Evolutionary conservation across 495 filamentous ascomycete species (phyloP).

Genomic region (Terfezia claveryi): DNA sequence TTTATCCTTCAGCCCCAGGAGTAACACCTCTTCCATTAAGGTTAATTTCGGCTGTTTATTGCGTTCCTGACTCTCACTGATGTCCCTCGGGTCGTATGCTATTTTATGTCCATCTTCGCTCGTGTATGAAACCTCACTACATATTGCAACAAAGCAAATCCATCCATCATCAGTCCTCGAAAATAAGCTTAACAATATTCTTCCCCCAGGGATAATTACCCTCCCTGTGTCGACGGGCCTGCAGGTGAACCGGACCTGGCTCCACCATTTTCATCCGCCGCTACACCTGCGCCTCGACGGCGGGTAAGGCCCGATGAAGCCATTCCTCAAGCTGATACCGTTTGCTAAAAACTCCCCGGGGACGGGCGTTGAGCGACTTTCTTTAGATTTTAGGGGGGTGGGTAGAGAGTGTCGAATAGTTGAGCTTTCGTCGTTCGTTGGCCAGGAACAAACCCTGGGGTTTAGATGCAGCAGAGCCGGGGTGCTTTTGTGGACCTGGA

Average conservation of each 20-base stretch:
- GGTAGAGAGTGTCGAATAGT: no score
- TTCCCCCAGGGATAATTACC: neutral
- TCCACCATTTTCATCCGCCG: neutral
- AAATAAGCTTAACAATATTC: no score
- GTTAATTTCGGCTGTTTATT: slow-evolving; percentile 97
- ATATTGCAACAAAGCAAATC: no score
- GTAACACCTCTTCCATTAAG: slow-evolving; percentile 89
- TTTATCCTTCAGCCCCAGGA: slow-evolving; percentile 94
- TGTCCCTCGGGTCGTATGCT: slow-evolving; percentile 89
- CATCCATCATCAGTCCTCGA: no score
- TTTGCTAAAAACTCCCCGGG: no score
- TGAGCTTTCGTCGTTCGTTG: no score
- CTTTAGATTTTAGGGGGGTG: no score
- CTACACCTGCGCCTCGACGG: neutral
- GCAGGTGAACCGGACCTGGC: neutral
- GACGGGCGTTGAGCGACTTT: no score
- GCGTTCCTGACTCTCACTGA: slow-evolving; percentile 88
- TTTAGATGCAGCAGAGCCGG: no score
- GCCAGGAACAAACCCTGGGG: no score
- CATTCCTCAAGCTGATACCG: neutral
- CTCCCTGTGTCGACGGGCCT: neutral
- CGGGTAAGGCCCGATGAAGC: neutral
- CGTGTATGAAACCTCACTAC: slow-evolving; percentile 19
- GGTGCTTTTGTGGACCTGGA: no score
- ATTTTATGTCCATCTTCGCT: slow-evolving; percentile 97